Base-by-base conservation (phyloP, 169 alveolate genomes). In the Amoebophrya sp. region DNA sequence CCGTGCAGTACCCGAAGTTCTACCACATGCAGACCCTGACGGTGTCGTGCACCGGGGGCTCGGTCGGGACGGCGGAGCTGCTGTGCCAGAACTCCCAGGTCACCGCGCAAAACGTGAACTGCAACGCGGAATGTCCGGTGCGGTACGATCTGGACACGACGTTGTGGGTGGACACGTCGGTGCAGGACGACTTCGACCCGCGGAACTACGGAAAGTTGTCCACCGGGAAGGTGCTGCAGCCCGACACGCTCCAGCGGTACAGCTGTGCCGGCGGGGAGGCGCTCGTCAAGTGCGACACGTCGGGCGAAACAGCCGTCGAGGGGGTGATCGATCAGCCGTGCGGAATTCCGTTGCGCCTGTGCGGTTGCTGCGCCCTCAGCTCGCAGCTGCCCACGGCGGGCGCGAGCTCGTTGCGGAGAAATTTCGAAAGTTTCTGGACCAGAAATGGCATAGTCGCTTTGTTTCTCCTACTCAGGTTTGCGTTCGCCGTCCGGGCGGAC, bases 141-240 rank as follows among this genome's bases (percentile, higher is more conserved):
- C 32, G 0, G 0, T 66, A 12, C 32, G 83, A 18, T 1, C 35
- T 66, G 83, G 83, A 66, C 38, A 66, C 83, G 29, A 66, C 38
- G 39, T 25, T n/a, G 83, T 66, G 29, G 39, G 83, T 66, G 35
- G 83, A 66, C 35, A 18, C 35, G 83, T 3, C 12, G 83, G 35
- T 66, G 39, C 83, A 66, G 83, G 83, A 18, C 29, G 83, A 66
- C 83, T 66, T 66, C 35, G 83, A 66, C 83, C 32, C 83, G 83
- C 83, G 83, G 10, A 66, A 66, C 83, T 66, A 66, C 83, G 83
- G 83, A 3, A 66, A 66, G 35, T 25, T 66, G 83, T 2, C 83
- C 35, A 66, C 83, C 7, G 83, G 83, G 39, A 18, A 66, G 35
- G 35, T 2, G 83, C 83, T 66, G 35, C 12, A 25, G 35, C 83